These are phyloP conservation scores for Metschnikowia cerradonensis DNA, from an alignment of 805 yeast genomes.

Conservation along the genomic window DNA sequence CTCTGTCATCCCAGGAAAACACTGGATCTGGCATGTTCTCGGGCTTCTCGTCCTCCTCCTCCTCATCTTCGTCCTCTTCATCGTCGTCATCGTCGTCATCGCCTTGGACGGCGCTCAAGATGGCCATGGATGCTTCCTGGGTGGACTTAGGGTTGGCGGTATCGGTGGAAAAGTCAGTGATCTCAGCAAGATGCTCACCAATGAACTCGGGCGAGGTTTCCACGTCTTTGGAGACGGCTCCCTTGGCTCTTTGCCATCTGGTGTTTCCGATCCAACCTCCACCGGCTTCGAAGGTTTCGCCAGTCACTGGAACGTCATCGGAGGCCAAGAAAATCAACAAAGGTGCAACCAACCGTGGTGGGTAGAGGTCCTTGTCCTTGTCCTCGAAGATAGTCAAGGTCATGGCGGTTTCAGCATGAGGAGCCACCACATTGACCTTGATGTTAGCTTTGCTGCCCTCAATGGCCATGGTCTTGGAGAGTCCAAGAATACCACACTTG, in stretches of 20 bases:
- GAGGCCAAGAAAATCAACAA: conserved; percentile 75
- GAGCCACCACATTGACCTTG: conserved; percentile 80
- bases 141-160: conserved; percentile 57
- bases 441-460: conserved; percentile 84
- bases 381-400: conserved; percentile 81
- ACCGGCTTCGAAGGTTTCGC: conserved; percentile 87
- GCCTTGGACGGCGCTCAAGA: conserved; percentile 59
- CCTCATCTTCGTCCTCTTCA: conserved; percentile 34
- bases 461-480: conserved; percentile 79
- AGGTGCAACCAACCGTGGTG: conserved; percentile 89
- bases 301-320: conserved; percentile 66
- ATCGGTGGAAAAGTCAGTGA: conserved; percentile 57
- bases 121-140: conserved; percentile 76
- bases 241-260: conserved; percentile 91
- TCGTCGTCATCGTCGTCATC: conserved; percentile 36
- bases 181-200: conserved; percentile 59
- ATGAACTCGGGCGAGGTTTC: conserved; percentile 64
- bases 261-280: conserved; percentile 96
- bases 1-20: conserved; percentile 61
- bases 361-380: conserved; percentile 76
- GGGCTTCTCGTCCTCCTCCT: conserved; percentile 32
- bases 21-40: conserved; percentile 40
- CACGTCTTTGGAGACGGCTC: conserved; percentile 60
- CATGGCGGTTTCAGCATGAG: conserved; percentile 98
- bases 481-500: conserved; percentile 81